phyloP scores from a whole-genome alignment of 1,139 yeast genomes.

The Yamadazyma sp. region DNA sequence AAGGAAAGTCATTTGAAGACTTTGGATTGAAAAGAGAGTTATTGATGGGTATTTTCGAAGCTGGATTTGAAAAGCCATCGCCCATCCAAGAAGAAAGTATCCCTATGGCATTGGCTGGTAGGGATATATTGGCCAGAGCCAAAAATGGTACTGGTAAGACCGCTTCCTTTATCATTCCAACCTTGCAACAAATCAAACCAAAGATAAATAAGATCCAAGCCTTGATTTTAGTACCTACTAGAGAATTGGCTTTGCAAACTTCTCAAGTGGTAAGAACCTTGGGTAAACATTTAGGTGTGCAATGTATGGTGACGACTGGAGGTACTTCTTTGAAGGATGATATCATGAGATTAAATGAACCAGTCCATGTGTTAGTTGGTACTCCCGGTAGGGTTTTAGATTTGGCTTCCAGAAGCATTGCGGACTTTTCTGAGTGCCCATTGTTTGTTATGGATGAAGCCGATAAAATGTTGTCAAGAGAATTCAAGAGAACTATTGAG shows the following conservation, averaged over 20 bases:
- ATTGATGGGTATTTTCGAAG: slow-evolving; percentile 97
- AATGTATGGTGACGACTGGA: slow-evolving; percentile 98
- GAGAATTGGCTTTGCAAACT: slow-evolving; percentile 95
- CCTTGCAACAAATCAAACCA: slow-evolving; percentile 82
- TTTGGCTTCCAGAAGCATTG: slow-evolving; percentile 83
- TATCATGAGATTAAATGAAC: slow-evolving; percentile 86
- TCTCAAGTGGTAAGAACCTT: slow-evolving; percentile 97
- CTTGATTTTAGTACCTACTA: slow-evolving; percentile 84
- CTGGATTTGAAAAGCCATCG: slow-evolving; percentile 97
- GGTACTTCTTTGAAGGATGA: slow-evolving; percentile 95
- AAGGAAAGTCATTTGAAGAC: slow-evolving; percentile 90
- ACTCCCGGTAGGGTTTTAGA: slow-evolving; percentile 97
- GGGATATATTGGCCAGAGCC: slow-evolving; percentile 96
- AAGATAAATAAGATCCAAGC: slow-evolving; percentile 85
- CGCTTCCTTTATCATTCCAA: slow-evolving; percentile 91
- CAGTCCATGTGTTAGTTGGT: slow-evolving; percentile 89
- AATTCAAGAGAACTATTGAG: slow-evolving; percentile 84
- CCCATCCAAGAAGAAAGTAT: slow-evolving; percentile 98
- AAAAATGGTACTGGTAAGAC: slow-evolving; percentile 99
- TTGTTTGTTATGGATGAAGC: slow-evolving; percentile 98
- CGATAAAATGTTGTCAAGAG: slow-evolving; percentile 91
- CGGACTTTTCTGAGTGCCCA: slow-evolving; percentile 84
- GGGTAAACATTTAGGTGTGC: slow-evolving; percentile 88
- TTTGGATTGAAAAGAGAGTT: slow-evolving; percentile 88
- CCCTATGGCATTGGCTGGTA: slow-evolving; percentile 92